phyloP scores from a whole-genome alignment of 129 eudicot species.

The Flaveria bidentis region DNA sequence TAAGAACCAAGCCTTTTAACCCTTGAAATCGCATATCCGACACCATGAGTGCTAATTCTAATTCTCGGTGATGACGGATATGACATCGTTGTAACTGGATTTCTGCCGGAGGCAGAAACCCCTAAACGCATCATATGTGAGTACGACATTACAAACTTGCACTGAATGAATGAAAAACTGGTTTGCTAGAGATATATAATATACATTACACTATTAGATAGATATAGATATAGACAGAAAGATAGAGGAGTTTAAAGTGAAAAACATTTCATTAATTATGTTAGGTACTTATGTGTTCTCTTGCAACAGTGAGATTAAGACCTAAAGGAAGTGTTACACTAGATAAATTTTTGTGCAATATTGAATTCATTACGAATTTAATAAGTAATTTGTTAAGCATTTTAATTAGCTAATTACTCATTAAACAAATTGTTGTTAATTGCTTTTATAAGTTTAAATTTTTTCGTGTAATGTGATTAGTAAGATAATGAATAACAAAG shows the following conservation, averaged over 20 bases:
- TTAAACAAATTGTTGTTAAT: too few species aligned
- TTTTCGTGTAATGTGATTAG: too few species aligned
- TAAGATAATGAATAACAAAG: too few species aligned
- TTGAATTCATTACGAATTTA: too few species aligned
- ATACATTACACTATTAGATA: too few species aligned
- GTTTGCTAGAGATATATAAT: background rate
- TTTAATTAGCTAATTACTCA: too few species aligned
- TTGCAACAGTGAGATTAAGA: background rate
- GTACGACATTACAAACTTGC: background rate
- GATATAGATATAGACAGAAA: too few species aligned
- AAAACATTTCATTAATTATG: too few species aligned
- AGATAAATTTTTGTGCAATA: background rate
- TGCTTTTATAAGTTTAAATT: too few species aligned
- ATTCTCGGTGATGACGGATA: conserved; percentile 4
- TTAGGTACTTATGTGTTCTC: background rate
- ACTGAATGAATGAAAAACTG: background rate
- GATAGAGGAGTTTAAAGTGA: too few species aligned
- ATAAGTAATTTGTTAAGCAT: too few species aligned
- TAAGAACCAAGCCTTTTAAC: background rate
- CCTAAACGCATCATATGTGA: background rate
- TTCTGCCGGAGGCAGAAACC: background rate
- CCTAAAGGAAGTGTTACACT: background rate
- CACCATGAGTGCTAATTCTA: background rate
- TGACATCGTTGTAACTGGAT: background rate
- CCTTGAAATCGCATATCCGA: background rate